Conservation (phyloP, 495 filamentous ascomycete species). For the Aspergillus bertholletiae region DNA sequence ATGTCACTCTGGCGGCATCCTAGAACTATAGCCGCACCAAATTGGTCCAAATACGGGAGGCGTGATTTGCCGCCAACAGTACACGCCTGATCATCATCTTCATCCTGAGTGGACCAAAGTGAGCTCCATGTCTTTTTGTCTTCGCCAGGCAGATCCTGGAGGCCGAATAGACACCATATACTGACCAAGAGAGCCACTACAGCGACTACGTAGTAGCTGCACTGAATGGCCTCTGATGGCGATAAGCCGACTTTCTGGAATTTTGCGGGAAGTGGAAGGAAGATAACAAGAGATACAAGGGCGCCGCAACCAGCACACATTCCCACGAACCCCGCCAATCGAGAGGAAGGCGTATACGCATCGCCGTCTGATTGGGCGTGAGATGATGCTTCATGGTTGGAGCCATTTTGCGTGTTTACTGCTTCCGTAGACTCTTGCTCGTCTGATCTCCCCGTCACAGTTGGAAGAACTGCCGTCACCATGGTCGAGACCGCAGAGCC, state of each 20-base stretch:
- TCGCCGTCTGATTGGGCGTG: constrained; percentile 11
- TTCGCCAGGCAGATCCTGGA: constrained; percentile 74
- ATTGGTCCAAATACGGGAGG: constrained; percentile 34
- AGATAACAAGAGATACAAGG: constrained; percentile 72
- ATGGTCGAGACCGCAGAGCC: constrained; percentile 93
- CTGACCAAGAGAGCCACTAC: constrained; percentile 67
- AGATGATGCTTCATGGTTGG: constrained; percentile 44
- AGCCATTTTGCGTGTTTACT: constrained; percentile 59
- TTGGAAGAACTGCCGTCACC: constrained; percentile 92
- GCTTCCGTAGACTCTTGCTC: constrained; percentile 26
- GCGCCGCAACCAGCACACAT: constrained; percentile 91
- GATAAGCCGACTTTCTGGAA: constrained; percentile 66
- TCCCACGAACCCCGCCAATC: constrained; percentile 84
- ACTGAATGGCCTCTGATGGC: constrained; percentile 63
- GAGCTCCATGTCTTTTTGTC: constrained; percentile 66
- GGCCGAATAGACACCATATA: constrained; percentile 71
- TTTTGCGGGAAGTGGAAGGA: constrained; percentile 80
- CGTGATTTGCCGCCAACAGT: constrained; percentile 4
- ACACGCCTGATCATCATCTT: constrained; percentile 2
- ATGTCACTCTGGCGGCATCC: constrained; percentile 74
- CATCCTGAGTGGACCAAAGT: constrained; percentile 20
- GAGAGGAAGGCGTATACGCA: constrained; percentile 45
- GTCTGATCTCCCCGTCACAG: constrained; percentile 58
- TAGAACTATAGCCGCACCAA: constrained; percentile 65
- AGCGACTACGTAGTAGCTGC: constrained; percentile 84